Evolutionary conservation across 1,284 basidiomycete genomes (phyloP).

Genomic region (Apiotrichum siamense): DNA sequence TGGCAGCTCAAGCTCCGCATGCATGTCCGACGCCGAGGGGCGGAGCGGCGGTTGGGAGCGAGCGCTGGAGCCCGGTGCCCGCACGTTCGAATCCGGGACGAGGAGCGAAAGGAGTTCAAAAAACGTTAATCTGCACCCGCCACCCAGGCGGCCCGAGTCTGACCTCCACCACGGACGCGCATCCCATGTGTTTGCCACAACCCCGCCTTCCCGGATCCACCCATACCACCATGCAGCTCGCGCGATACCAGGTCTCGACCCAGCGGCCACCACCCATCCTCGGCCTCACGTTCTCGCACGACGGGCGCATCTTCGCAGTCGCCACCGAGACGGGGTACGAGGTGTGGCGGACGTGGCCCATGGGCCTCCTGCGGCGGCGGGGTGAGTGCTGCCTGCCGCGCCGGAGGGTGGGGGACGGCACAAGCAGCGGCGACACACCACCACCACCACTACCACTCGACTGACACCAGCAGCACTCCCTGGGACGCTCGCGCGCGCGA

Average conservation of each 20-base stretch:
- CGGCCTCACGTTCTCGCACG: slow-evolving; percentile 64
- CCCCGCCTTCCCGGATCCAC: too few relatives aligned
- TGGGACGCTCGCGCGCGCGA: slow-evolving; percentile 68
- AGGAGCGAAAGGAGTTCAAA: too few relatives aligned
- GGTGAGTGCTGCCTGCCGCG: slow-evolving; percentile 67
- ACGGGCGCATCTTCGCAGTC: slow-evolving; percentile 72
- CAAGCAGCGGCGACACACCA: background rate
- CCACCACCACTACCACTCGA: background rate
- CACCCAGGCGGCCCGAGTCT: too few relatives aligned
- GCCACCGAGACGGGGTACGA: slow-evolving; percentile 80
- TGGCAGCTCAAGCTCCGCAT: too few relatives aligned
- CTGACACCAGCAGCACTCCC: slow-evolving; percentile 26
- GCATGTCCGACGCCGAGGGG: too few relatives aligned
- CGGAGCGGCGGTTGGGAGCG: too few relatives aligned
- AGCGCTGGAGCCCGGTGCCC: too few relatives aligned
- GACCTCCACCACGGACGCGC: too few relatives aligned
- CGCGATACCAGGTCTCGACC: slow-evolving; percentile 74
- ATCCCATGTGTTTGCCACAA: too few relatives aligned
- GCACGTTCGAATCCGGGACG: too few relatives aligned
- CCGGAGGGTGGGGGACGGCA: slow-evolving; percentile 60
- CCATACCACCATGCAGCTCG: slow-evolving; percentile 67
- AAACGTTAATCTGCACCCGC: too few relatives aligned
- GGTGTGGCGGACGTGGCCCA: slow-evolving; percentile 72
- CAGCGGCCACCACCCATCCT: slow-evolving; percentile 69
- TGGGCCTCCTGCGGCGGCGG: slow-evolving; percentile 69